These are phyloP conservation scores for Pichia membranifaciens DNA, from an alignment of 805 yeast genomes.

Conservation along the genomic window DNA sequence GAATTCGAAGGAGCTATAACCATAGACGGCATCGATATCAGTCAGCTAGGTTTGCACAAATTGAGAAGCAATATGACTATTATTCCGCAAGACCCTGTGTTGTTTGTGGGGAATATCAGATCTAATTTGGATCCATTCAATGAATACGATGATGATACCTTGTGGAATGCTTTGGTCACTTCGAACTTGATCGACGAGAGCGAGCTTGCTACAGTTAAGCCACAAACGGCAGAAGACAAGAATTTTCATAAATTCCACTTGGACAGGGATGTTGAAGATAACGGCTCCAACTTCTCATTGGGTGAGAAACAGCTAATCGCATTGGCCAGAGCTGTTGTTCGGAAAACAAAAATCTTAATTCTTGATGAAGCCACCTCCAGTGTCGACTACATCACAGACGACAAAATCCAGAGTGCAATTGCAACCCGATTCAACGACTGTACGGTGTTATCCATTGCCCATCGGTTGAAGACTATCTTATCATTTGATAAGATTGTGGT, in stretches of 20 bases:
- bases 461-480: conserved; percentile 57
- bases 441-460: conserved; percentile 80
- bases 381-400: conserved; percentile 83
- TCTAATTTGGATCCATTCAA: conserved; percentile 59
- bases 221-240: conserved; percentile 28
- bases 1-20: conserved; percentile 47
- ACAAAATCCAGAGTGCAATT: conserved; percentile 71
- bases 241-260: conserved; percentile 54
- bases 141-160: conserved; percentile 40
- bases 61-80: conserved; percentile 56
- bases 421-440: conserved; percentile 60
- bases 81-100: conserved; percentile 68
- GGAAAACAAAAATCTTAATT: conserved; percentile 68
- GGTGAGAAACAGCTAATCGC: conserved; percentile 79
- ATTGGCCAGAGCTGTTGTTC: conserved; percentile 74
- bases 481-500: conserved; percentile 55
- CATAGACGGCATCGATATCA: conserved; percentile 56
- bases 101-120: conserved; percentile 54
- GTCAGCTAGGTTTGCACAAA: conserved; percentile 44
- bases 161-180: conserved; percentile 57
- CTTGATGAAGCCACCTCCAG: conserved; percentile 80
- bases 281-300: conserved; percentile 64
- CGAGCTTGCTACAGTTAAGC: conserved; percentile 29
- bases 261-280: conserved; percentile 54
- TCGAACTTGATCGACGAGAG: conserved; percentile 46